Conservation (phyloP, 2,329 filamentous ascomycete genomes). For the Trematosphaeria pertusa region DNA sequence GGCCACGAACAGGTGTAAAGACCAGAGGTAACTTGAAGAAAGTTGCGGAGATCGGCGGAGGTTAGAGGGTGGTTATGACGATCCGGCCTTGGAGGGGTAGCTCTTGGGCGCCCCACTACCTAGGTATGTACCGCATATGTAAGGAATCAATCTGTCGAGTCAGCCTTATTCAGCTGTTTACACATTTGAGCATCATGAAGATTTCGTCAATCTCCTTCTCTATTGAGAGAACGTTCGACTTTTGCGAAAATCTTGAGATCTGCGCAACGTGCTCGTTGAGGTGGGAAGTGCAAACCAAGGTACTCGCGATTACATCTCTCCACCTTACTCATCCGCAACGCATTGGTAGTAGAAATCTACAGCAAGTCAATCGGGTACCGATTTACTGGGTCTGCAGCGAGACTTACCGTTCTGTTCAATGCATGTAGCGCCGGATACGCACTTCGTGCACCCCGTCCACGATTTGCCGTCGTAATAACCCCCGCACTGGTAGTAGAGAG, state of each 20-base stretch:
- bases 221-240: too few species aligned
- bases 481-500: slow-evolving; percentile 40
- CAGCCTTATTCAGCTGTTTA: slow-evolving; percentile 30
- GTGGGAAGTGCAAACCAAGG: too few species aligned
- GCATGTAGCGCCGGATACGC: slow-evolving; percentile 33
- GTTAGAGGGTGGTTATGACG: slow-evolving; percentile 5
- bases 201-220: too few species aligned
- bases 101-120: slow-evolving; percentile 18
- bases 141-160: slow-evolving; percentile 15
- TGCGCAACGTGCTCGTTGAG: too few species aligned
- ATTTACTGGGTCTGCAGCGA: background rate
- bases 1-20: too few species aligned
- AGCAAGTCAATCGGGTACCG: slow-evolving; percentile 6
- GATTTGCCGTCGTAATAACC: slow-evolving; percentile 32
- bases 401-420: slow-evolving; percentile 37
- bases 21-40: background rate
- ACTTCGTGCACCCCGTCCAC: slow-evolving; percentile 38
- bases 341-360: slow-evolving; percentile 39
- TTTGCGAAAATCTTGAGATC: too few species aligned
- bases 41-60: background rate
- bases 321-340: slow-evolving; percentile 32
- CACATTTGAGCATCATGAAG: background rate
- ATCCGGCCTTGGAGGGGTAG: slow-evolving; percentile 26
- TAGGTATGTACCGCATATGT: slow-evolving; percentile 1
- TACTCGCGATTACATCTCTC: too few species aligned